Percentiles rank a stretch among this genome's conserved stretches.
These are phyloP conservation scores for Sugiyamaella castrensis DNA, from an alignment of 1,139 yeast genomes.

Conservation along the genomic window DNA sequence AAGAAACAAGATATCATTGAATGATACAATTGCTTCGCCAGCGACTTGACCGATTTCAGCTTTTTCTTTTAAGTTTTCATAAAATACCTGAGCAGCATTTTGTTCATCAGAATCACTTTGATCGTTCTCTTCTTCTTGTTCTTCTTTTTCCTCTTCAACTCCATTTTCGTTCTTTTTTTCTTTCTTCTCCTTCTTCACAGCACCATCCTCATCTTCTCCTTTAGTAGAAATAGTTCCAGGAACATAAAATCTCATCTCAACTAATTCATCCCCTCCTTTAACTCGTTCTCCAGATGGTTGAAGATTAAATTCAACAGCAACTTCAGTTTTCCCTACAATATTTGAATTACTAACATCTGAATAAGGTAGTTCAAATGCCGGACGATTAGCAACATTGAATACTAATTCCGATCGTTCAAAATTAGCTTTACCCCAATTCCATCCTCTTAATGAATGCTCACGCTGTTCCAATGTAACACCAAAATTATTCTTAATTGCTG, in stretches of 20 bases:
- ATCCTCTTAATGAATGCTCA: slow-evolving; percentile 93
- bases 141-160: slow-evolving; percentile 30
- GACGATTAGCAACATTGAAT: slow-evolving; percentile 82
- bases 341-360: slow-evolving; percentile 79
- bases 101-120: slow-evolving; percentile 51
- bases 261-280: slow-evolving; percentile 89
- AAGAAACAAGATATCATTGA: slow-evolving; percentile 84
- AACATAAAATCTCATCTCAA: slow-evolving; percentile 87
- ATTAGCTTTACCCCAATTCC: slow-evolving; percentile 98
- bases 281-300: slow-evolving; percentile 54
- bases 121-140: slow-evolving; percentile 38
- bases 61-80: slow-evolving; percentile 85
- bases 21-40: slow-evolving; percentile 95
- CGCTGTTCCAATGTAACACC: slow-evolving; percentile 67
- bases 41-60: slow-evolving; percentile 97
- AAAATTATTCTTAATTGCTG: slow-evolving; percentile 78
- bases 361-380: slow-evolving; percentile 90
- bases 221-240: slow-evolving; percentile 64
- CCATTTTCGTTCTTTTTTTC: slow-evolving; percentile 31
- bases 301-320: slow-evolving; percentile 79
- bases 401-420: slow-evolving; percentile 88
- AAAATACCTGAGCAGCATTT: slow-evolving; percentile 78
- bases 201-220: slow-evolving; percentile 29
- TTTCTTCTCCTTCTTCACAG: slow-evolving; percentile 33
- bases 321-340: slow-evolving; percentile 89